Conservation (phyloP, 2,329 filamentous ascomycete genomes). For the Fusarium sp. region DNA sequence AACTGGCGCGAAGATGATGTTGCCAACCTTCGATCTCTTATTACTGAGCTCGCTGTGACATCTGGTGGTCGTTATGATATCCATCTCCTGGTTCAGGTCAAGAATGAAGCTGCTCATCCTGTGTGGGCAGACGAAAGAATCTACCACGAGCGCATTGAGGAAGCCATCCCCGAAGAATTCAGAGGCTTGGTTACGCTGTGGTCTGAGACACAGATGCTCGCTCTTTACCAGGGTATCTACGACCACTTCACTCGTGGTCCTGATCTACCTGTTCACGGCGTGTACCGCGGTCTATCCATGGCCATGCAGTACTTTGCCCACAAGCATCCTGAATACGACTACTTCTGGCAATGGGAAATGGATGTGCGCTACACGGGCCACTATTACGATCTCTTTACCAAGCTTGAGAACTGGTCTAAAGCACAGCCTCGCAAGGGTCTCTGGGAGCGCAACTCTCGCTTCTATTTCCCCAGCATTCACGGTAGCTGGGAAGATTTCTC, state of each 20-base stretch:
- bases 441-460: slow-evolving; percentile 83
- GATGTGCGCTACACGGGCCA: slow-evolving; percentile 91
- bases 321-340: slow-evolving; percentile 88
- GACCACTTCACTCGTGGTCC: slow-evolving; percentile 76
- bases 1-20: slow-evolving; percentile 83
- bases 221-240: slow-evolving; percentile 88
- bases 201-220: slow-evolving; percentile 93
- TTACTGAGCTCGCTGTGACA: slow-evolving; percentile 82
- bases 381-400: slow-evolving; percentile 80
- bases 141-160: slow-evolving; percentile 75
- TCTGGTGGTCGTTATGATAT: slow-evolving; percentile 90
- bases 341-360: slow-evolving; percentile 97
- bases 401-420: slow-evolving; percentile 75
- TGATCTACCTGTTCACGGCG: slow-evolving; percentile 85
- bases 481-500: slow-evolving; percentile 84
- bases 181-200: slow-evolving; percentile 89
- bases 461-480: slow-evolving; percentile 81
- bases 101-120: slow-evolving; percentile 77
- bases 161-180: slow-evolving; percentile 85
- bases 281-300: slow-evolving; percentile 94
- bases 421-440: slow-evolving; percentile 81
- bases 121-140: slow-evolving; percentile 81
- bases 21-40: slow-evolving; percentile 84
- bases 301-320: slow-evolving; percentile 94
- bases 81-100: slow-evolving; percentile 86